Base-by-base conservation (phyloP, 371 early-diverging fungal genomes). In the Hamiltosporidium tvaerminnensis region DNA sequence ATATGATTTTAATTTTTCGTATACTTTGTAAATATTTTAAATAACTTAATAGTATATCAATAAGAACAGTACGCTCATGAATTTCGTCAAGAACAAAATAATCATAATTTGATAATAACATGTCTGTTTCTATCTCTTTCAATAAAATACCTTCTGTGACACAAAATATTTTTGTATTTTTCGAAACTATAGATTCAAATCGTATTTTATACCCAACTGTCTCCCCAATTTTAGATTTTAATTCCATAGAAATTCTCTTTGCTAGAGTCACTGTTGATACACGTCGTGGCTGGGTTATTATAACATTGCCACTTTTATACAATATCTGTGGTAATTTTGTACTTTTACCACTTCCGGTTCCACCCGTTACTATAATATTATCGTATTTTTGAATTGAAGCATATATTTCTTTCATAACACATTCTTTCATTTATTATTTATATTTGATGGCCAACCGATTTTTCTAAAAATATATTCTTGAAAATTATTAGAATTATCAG, bases 131-230 rank as follows among this genome's bases (percentile, higher is more conserved):
- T 3, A 75, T 44, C 75, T 95, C 96, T 55, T 90, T 84, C 16
- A 98, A 80, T 59, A 98, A 79, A 52, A 96, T 89, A 82, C 96
- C 99, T 78, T 96, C 96, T 0, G 99, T 96, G 88, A 95, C 88
- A 66, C 93, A 90, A 76, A 92, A 91, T 68, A 96, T 87, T 10
- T 85, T 81, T 0, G 96, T 92, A 12, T 83, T 79, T 1, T 74
- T 47, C 63, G 30, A 83, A 0, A 82, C 80, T 0, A 84, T 86
- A 1, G 84, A 82, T 69, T 96, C 99, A 65, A 89, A 96, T 63
- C 93, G 85, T 57, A 97, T 85, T 81, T 89, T 86, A 65, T 86
- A 83, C 23, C 23, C 23, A 23, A 23, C 23, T 23, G 23, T 23
- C 1, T 83, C 74, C 47, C 65, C 64, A 12, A 68, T 9, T 23